Evolutionary conservation across 2,329 filamentous ascomycete genomes (phyloP).

Genomic region (Sporothrix dimorphospora): DNA sequence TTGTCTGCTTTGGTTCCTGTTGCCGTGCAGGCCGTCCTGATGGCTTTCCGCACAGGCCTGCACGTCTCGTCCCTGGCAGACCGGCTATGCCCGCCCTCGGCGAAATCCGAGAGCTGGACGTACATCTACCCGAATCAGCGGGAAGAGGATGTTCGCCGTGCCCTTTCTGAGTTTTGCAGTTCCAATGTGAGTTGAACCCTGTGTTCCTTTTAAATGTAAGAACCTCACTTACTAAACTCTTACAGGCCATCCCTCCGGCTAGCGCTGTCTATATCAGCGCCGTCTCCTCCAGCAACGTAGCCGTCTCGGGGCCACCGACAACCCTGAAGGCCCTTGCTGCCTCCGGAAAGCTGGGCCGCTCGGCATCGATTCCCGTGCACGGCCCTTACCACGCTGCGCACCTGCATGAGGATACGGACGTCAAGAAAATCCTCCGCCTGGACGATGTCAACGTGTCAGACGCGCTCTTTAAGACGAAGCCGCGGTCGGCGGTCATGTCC

Average conservation of each 20-base stretch:
- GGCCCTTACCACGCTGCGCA: constrained; percentile 62
- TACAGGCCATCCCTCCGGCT: constrained; percentile 48
- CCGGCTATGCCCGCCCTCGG: constrained; percentile 45
- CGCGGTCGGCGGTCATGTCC: constrained; percentile 55
- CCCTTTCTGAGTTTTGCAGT: constrained; percentile 61
- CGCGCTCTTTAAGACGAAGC: constrained; percentile 48
- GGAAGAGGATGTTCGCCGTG: constrained; percentile 54
- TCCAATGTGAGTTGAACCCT: constrained; percentile 48
- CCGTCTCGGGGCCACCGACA: constrained; percentile 58
- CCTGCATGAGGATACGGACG: constrained; percentile 50
- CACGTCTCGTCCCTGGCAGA: constrained; percentile 57
- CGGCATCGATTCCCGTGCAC: constrained; percentile 56
- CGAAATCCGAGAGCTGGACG: constrained; percentile 66
- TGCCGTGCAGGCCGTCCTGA: constrained; percentile 64
- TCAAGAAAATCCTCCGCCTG: constrained; percentile 51
- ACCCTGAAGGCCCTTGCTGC: constrained; percentile 50
- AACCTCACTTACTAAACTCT: neutral
- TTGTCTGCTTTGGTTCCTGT: constrained; percentile 64
- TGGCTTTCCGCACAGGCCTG: constrained; percentile 67
- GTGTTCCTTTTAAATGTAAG: no score
- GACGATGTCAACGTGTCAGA: constrained; percentile 46
- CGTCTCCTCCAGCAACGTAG: constrained; percentile 51
- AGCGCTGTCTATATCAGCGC: constrained; percentile 59
- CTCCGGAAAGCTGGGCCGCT: constrained; percentile 46
- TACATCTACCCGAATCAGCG: constrained; percentile 63